Conservation (phyloP, 768 basidiomycete species). For the Melanogaster broomeanus region DNA sequence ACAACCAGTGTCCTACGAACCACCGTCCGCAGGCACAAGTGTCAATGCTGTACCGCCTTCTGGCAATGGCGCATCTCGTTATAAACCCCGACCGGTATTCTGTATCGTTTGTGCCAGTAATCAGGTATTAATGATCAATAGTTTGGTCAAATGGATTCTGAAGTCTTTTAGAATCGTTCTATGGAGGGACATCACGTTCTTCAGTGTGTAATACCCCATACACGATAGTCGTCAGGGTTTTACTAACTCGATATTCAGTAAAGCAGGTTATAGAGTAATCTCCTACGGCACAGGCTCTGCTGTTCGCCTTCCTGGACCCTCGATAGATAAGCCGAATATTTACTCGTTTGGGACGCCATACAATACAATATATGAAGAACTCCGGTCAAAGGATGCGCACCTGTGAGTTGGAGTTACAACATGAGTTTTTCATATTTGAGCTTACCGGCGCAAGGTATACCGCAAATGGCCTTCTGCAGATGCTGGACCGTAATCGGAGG, state of each 20-base stretch:
- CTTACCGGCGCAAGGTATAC: constrained; percentile 63
- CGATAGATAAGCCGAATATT: constrained; percentile 97
- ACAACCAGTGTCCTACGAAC: constrained; percentile 18
- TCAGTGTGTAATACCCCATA: constrained; percentile 54
- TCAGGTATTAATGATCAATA: constrained; percentile 55
- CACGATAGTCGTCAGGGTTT: background rate
- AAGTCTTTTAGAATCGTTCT: constrained; percentile 75
- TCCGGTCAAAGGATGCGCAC: constrained; percentile 77
- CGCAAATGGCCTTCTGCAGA: constrained; percentile 90
- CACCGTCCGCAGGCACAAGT: constrained; percentile 10
- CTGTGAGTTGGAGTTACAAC: constrained; percentile 55
- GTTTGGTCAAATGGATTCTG: constrained; percentile 6
- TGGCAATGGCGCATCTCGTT: constrained; percentile 24
- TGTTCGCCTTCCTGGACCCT: constrained; percentile 92
- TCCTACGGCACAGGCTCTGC: constrained; percentile 97
- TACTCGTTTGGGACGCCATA: constrained; percentile 98
- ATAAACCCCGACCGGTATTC: constrained; percentile 80
- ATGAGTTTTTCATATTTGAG: constrained; percentile 3
- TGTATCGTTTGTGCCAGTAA: constrained; percentile 99
- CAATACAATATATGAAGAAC: constrained; percentile 91
- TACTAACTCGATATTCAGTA: constrained; percentile 48
- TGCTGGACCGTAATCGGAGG: constrained; percentile 94
- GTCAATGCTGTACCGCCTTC: background rate
- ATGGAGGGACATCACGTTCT: constrained; percentile 98
- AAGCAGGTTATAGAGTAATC: constrained; percentile 88